Evolutionary conservation across 192 early-diverging fungal genomes (phyloP).

Genomic region (Umbelopsis vinacea): DNA sequence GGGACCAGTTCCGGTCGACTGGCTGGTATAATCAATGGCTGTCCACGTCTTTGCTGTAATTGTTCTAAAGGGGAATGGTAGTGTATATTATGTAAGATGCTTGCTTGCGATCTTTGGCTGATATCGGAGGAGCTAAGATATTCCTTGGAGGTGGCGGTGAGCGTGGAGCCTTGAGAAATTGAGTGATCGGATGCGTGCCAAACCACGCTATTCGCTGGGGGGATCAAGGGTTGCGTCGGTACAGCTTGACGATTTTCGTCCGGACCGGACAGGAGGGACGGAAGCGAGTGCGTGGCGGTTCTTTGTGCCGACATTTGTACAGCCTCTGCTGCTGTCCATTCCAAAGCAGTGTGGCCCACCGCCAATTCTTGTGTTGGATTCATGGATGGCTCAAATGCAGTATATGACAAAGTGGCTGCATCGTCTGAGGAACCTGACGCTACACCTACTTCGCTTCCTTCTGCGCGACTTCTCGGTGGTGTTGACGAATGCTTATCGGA

Average conservation of each 20-base stretch:
- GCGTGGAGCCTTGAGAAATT: slow-evolving; percentile 2
- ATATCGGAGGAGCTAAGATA: slow-evolving; percentile 15
- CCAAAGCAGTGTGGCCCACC: neutral
- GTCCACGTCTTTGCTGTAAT: neutral
- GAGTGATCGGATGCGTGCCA: neutral
- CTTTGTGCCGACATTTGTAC: neutral
- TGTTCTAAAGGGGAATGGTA: slow-evolving; percentile 15
- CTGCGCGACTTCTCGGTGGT: neutral
- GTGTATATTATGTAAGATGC: slow-evolving; percentile 1
- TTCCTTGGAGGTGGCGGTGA: neutral
- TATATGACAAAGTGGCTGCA: slow-evolving; percentile 2
- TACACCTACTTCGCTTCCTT: neutral
- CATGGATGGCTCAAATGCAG: slow-evolving; percentile 6
- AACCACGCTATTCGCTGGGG: neutral
- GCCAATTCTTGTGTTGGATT: neutral
- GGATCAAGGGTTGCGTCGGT: neutral
- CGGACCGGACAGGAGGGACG: neutral
- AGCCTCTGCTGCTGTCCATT: neutral
- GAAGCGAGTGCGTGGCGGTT: neutral
- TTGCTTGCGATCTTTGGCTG: slow-evolving; percentile 11
- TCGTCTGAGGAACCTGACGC: neutral
- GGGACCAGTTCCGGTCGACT: neutral
- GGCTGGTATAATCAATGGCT: neutral
- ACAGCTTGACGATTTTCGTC: neutral
- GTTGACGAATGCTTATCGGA: neutral